These are phyloP conservation scores for Piromyces sp. DNA, from an alignment of 192 early-diverging fungal genomes.

Conservation along the genomic window DNA sequence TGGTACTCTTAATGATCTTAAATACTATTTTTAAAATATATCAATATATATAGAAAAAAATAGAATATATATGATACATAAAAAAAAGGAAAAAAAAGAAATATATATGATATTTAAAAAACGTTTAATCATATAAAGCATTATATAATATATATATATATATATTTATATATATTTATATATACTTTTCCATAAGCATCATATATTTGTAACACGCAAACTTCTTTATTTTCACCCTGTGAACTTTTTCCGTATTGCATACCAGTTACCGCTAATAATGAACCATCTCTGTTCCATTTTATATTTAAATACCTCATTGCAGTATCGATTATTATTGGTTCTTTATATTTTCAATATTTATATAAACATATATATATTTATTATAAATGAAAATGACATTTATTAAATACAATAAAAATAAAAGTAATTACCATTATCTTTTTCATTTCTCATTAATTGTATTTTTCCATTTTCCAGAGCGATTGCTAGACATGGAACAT, in stretches of 20 bases:
- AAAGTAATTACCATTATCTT: constrained; percentile 13
- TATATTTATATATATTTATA: not conserved
- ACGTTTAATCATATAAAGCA: too few species aligned
- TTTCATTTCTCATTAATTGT: constrained; percentile 34
- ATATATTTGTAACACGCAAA: constrained; percentile 32
- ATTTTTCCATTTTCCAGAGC: constrained; percentile 39
- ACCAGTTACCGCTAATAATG: constrained; percentile 34
- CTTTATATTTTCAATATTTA: too few species aligned
- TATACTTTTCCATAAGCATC: constrained; percentile 28
- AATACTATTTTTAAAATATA: constrained; percentile 12
- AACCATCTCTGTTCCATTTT: constrained; percentile 33
- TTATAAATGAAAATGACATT: too few species aligned
- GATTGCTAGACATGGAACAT: constrained; percentile 28
- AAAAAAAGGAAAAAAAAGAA: too few species aligned
- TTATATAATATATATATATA: not conserved
- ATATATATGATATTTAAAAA: too few species aligned
- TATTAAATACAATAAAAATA: too few species aligned
- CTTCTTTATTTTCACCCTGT: constrained; percentile 38
- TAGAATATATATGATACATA: too few species aligned
- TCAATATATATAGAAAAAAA: too few species aligned
- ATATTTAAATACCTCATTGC: constrained; percentile 30
- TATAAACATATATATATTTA: too few species aligned
- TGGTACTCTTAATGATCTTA: constrained; percentile 36
- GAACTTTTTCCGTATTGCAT: constrained; percentile 19
- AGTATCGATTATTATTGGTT: constrained; percentile 34